phyloP scores from a whole-genome alignment of 345 rosid genomes.

The Bruguiera sexangula region DNA sequence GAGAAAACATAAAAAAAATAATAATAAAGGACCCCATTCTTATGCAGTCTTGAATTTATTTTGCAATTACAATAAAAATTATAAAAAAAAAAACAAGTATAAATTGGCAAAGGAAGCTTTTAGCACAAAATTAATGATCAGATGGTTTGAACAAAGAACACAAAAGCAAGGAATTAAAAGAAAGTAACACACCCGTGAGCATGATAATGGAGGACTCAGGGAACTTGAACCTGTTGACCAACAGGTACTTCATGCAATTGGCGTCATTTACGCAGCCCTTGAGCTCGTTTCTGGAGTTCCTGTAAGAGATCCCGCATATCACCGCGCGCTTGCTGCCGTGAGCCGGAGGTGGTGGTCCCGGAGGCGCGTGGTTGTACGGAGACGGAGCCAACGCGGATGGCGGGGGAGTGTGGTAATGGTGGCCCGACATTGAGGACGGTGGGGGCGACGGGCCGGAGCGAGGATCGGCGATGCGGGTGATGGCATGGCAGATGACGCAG shows the following conservation, averaged over 20 bases:
- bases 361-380: conserved; percentile 47
- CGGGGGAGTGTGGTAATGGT: conserved; percentile 13
- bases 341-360: conserved; percentile 45
- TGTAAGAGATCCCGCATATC: conserved; percentile 67
- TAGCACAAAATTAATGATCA: background rate
- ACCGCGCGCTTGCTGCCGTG: conserved; percentile 78
- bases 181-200: conserved; percentile 52
- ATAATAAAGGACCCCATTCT: background rate
- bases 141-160: background rate
- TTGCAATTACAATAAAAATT: no score
- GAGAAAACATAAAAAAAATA: no score
- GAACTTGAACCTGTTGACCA: conserved; percentile 68
- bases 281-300: conserved; percentile 48
- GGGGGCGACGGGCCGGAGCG: conserved; percentile 17
- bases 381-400: conserved; percentile 28
- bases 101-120: background rate
- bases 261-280: conserved; percentile 88
- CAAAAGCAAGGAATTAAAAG: background rate
- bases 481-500: conserved; percentile 68
- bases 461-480: conserved; percentile 43
- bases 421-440: conserved; percentile 12
- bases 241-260: conserved; percentile 78
- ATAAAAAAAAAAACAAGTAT: background rate
- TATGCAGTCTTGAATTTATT: no score
- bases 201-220: conserved; percentile 76